These are phyloP conservation scores for Penicillium simplicissimum DNA, from an alignment of 495 filamentous ascomycete genomes.

Conservation along the genomic window DNA sequence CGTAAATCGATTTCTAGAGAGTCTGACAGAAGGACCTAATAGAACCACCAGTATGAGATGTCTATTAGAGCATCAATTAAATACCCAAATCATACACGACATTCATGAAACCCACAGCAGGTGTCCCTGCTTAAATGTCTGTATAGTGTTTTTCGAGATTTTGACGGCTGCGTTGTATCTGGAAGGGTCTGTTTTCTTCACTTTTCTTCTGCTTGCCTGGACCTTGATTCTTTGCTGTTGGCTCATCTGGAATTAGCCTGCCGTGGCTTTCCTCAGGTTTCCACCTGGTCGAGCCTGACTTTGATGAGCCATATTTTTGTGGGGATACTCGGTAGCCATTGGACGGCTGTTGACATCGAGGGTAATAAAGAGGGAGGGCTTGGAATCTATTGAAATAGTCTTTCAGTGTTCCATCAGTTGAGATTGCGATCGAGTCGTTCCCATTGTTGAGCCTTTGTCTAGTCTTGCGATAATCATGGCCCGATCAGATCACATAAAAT, in stretches of 20 bases:
- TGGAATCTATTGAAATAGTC: neutral
- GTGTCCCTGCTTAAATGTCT: too few relatives aligned
- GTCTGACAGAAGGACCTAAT: too few relatives aligned
- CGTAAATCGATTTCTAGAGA: too few relatives aligned
- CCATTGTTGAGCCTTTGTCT: neutral
- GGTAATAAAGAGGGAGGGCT: neutral
- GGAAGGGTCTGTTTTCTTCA: neutral
- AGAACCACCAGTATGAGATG: too few relatives aligned
- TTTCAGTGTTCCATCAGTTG: neutral
- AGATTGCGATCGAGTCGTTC: neutral
- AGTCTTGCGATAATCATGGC: neutral
- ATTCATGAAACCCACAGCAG: too few relatives aligned
- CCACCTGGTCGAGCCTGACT: neutral
- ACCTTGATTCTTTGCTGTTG: too few relatives aligned
- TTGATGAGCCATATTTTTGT: neutral
- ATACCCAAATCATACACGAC: too few relatives aligned
- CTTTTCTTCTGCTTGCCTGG: neutral
- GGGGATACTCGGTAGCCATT: neutral
- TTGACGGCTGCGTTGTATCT: neutral
- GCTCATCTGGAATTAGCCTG: neutral
- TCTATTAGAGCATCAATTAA: too few relatives aligned
- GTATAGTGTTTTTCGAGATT: neutral
- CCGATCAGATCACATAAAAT: neutral
- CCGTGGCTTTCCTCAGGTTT: neutral
- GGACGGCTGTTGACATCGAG: neutral